A percentile compares a stretch with the other conserved stretches of the same genome.
phyloP scores from a whole-genome alignment of 2,329 filamentous ascomycete genomes.

The Aquanectria penicillioides region DNA sequence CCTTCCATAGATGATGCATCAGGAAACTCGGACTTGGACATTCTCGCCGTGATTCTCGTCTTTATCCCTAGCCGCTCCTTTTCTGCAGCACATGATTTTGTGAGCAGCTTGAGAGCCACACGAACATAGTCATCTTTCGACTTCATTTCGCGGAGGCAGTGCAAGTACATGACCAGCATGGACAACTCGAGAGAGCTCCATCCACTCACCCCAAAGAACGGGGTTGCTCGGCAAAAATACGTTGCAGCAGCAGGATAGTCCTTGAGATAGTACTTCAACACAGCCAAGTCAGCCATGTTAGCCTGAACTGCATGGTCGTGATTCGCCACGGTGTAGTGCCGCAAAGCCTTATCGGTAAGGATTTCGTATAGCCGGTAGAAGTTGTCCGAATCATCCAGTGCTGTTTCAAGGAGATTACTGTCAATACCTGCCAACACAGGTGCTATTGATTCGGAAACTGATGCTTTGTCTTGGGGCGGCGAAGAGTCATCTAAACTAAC shows the following conservation, averaged over 20 bases:
- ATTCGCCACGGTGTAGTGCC: constrained; percentile 83
- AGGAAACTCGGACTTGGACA: constrained; percentile 39
- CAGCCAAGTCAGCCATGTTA: constrained; percentile 84
- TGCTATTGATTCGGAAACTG: constrained; percentile 2
- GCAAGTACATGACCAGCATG: constrained; percentile 86
- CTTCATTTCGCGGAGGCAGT: constrained; percentile 81
- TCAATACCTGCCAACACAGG: constrained; percentile 48
- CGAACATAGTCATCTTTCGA: constrained; percentile 82
- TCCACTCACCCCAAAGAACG: constrained; percentile 79
- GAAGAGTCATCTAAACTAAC: constrained; percentile 61
- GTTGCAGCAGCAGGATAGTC: constrained; percentile 79
- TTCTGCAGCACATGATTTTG: constrained; percentile 69
- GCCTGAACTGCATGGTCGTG: constrained; percentile 81
- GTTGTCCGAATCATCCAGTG: constrained; percentile 68
- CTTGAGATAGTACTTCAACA: constrained; percentile 80
- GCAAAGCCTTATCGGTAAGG: constrained; percentile 85
- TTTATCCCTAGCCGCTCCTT: constrained; percentile 57
- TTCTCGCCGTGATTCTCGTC: too few relatives aligned
- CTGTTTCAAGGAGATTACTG: constrained; percentile 66
- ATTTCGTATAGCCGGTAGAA: constrained; percentile 77
- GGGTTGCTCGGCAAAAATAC: constrained; percentile 81
- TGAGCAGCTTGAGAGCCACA: constrained; percentile 77
- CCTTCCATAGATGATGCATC: constrained; percentile 56
- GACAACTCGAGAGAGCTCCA: constrained; percentile 85
- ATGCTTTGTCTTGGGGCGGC: constrained; percentile 24